Evolutionary conservation across 2,329 filamentous ascomycete genomes (phyloP).

Genomic region (Microdochium bolleyi): DNA sequence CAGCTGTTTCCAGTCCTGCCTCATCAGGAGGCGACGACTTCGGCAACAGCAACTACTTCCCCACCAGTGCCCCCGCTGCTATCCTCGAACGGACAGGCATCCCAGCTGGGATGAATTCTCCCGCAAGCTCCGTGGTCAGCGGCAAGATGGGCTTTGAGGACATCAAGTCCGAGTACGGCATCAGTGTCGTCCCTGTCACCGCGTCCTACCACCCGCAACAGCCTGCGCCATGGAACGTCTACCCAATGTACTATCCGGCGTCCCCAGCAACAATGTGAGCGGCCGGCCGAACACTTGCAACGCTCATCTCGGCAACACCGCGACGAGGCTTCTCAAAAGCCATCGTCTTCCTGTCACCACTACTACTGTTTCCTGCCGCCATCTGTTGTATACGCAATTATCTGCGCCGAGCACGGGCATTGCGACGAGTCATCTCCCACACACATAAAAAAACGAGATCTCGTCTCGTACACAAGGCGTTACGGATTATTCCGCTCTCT

Average conservation of each 20-base stretch:
- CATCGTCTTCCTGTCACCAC: too few species aligned
- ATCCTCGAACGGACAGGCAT: slow-evolving; percentile 28
- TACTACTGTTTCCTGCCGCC: too few species aligned
- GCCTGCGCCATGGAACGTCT: slow-evolving; percentile 20
- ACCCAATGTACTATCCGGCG: slow-evolving; percentile 24
- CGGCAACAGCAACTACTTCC: slow-evolving; percentile 32
- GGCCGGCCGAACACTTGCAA: neutral
- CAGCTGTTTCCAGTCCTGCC: slow-evolving; percentile 43
- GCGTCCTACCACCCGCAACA: slow-evolving; percentile 21
- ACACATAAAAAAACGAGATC: neutral
- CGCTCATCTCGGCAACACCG: too few species aligned
- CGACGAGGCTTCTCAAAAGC: too few species aligned
- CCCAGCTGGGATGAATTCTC: slow-evolving; percentile 18
- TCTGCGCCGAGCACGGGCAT: too few species aligned
- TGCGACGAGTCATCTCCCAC: too few species aligned
- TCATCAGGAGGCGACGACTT: slow-evolving; percentile 43
- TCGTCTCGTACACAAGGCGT: neutral
- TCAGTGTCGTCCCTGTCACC: slow-evolving; percentile 21
- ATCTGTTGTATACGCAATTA: too few species aligned
- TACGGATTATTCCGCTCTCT: neutral
- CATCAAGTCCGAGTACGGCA: slow-evolving; percentile 19
- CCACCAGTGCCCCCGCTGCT: slow-evolving; percentile 37
- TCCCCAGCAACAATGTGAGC: slow-evolving; percentile 13
- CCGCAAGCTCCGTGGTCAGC: slow-evolving; percentile 18
- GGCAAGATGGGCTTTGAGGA: slow-evolving; percentile 25